Evolutionary conservation across 2,329 filamentous ascomycete genomes (phyloP), one percentile per base, ranked within the genome.

Genomic region (Beauveria pseudobassiana): DNA sequence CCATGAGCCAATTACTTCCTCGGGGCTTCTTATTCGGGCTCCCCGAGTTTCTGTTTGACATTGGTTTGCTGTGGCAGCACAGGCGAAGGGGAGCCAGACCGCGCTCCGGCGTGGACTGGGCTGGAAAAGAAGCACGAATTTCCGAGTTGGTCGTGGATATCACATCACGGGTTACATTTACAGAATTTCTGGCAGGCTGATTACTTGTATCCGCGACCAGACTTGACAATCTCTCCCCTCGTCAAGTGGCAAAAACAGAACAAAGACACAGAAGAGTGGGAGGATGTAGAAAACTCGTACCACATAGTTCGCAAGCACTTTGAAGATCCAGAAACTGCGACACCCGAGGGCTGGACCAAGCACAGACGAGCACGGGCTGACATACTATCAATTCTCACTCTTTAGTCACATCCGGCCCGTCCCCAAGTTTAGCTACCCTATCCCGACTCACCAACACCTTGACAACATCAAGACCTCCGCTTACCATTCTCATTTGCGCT

Each of bases 91-190:
- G 57, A 52, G 62, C 62, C 2, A 54, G 26, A 20, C 48, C 61
- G 43, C 54, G 54, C 10, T 59, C 61, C 10, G 48, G 49, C 2
- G 2, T 40, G 18, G 61, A 48, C 18, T 54, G 61, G 56, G 22
- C 34, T 2, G 22, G 16, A 18, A 40, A 40, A 38, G n/a, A 4
- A 45, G 5, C 43, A 46, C 34, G 12, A 50, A 2, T 61, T 61
- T 48, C 62, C 62, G 8, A 63, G 56, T 22, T 63, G 62, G 62
- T 60, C 62, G 5, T 63, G 62, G 62, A 63, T 63, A 46, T 63
- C 62, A 5, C 55, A 60, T 43, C 49, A 61, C 26, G 62, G 51
- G 18, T 9, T 30, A 7, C 56, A 60, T 61, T 34, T 60, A 3
- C 28, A 60, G 9, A 56, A 38, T 3, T 56, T 63, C 16, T 63